A percentile compares a stretch with the other conserved stretches of the same genome.
phyloP scores from a whole-genome alignment of 163 green algal genomes.

The Chlorella variabilis region DNA sequence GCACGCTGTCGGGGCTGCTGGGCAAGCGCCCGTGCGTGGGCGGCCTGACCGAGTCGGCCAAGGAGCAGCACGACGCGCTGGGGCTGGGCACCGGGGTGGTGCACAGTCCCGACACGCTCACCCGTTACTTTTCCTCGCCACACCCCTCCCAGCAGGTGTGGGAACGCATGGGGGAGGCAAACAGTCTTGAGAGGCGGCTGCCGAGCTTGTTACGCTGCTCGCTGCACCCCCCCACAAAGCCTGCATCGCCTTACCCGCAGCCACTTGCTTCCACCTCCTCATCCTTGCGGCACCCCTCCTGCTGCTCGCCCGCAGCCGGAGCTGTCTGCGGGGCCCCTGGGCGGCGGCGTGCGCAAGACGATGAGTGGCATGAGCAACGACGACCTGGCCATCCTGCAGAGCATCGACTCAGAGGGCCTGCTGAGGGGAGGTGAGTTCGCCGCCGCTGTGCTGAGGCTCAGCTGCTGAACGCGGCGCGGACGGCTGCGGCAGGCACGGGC shows the following conservation, averaged over 20 bases:
- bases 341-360: not conserved
- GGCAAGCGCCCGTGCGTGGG: constrained; percentile 10
- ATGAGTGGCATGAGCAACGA: constrained; percentile 43
- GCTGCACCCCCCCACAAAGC: too few species aligned
- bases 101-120: constrained; percentile 7
- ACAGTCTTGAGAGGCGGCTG: too few species aligned
- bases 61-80: constrained; percentile 12
- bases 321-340: not conserved
- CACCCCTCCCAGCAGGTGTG: constrained; percentile 1
- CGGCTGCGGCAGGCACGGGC: too few species aligned
- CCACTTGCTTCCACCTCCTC: too few species aligned
- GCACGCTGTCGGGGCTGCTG: constrained; percentile 46
- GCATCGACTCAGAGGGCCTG: constrained; percentile 24
- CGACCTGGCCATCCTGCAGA: constrained; percentile 48
- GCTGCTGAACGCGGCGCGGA: too few species aligned
- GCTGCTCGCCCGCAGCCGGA: not conserved
- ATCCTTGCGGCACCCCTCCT: too few species aligned
- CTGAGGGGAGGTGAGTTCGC: not conserved
- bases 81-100: not conserved
- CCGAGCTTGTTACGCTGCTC: too few species aligned
- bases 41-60: constrained; percentile 5
- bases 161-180: too few species aligned
- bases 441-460: too few species aligned
- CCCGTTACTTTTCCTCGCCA: constrained; percentile 39
- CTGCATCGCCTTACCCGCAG: too few species aligned